Base-by-base conservation (phyloP, 2,329 filamentous ascomycete species). In the Epichloe festucae region DNA sequence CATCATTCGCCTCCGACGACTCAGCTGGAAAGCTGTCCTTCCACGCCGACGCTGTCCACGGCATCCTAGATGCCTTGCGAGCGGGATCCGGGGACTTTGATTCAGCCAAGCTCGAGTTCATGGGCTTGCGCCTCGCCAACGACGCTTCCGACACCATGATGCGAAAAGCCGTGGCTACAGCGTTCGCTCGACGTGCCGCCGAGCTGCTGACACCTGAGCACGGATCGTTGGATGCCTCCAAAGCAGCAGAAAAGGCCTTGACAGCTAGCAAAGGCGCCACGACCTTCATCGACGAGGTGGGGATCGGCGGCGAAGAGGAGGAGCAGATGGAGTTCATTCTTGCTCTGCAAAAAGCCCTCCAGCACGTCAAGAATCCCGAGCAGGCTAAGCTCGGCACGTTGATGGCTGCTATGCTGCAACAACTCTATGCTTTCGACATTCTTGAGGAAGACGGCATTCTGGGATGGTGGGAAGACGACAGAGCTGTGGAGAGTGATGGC, bases 111-210 rank as follows among this genome's bases (percentile, higher is more conserved):
- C 79, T 97, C 36, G 93, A 98, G 65, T 86, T 98, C 56, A 95
- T 90, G 73, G 87, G 89, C 46, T 75, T 97, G n/a, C 85, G 91
- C 11, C 87, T 98, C 66, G 85, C 84, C 51, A 88, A 87, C 61
- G 89, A 97, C 62, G 93, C 93, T 2, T 90, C 89, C 1, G 91
- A 95, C 62, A 78, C 84, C 57, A 86, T 93, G 66, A 87, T 97
- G 62, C 87, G 91, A 44, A 84, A 85, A 36, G 89, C 93, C 15
- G 84, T 97, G 23, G 88, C 88, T 2, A 81, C 84, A 2, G 87
- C 90, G 1, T 91, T 97, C 64, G 85, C 88, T 60, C 88, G 87
- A 61, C 84, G 86, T 52, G 85, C 90, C 45, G 77, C 82, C 5
- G 84, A 89, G 64, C 76, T 95, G 23, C 63, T 74, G 55, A 71